These are phyloP conservation scores for Echeveria elegans DNA, from an alignment of 164 flowering plant species.

Conservation along the genomic window DNA sequence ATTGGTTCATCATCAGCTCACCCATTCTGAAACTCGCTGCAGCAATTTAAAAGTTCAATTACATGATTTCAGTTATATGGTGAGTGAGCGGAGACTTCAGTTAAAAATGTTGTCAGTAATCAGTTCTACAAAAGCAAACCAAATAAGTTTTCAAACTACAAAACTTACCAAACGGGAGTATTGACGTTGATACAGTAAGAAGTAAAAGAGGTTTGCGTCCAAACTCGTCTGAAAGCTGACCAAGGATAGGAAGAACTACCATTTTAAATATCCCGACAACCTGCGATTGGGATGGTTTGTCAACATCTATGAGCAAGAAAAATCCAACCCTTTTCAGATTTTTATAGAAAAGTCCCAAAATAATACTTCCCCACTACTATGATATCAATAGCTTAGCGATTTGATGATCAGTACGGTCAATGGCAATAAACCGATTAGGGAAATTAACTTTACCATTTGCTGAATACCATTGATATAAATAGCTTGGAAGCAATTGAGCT, in stretches of 20 bases:
- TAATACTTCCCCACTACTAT: background rate
- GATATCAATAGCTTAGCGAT: background rate
- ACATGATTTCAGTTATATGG: too few relatives aligned
- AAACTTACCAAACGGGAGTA: conserved; percentile 59
- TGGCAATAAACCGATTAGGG: too few relatives aligned
- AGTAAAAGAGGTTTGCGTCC: conserved; percentile 89
- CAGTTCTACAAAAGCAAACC: too few relatives aligned
- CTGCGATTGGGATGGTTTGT: conserved; percentile 23
- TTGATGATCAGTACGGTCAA: background rate
- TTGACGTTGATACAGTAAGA: conserved; percentile 54
- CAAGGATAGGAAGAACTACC: conserved; percentile 66
- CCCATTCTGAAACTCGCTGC: background rate
- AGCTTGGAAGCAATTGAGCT: conserved; percentile 49
- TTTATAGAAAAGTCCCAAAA: background rate
- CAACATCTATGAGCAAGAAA: background rate
- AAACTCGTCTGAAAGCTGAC: conserved; percentile 83
- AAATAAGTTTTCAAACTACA: too few relatives aligned
- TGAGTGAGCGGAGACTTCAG: too few relatives aligned
- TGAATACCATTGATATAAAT: conserved; percentile 72
- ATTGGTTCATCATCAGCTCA: background rate
- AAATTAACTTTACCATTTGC: conserved; percentile 39
- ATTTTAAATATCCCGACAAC: conserved; percentile 79
- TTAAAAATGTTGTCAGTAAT: too few relatives aligned
- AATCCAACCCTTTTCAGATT: background rate
- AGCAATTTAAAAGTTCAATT: background rate